Conservation (phyloP, 352 stramenopile species). For the Pythium dissotocum region DNA sequence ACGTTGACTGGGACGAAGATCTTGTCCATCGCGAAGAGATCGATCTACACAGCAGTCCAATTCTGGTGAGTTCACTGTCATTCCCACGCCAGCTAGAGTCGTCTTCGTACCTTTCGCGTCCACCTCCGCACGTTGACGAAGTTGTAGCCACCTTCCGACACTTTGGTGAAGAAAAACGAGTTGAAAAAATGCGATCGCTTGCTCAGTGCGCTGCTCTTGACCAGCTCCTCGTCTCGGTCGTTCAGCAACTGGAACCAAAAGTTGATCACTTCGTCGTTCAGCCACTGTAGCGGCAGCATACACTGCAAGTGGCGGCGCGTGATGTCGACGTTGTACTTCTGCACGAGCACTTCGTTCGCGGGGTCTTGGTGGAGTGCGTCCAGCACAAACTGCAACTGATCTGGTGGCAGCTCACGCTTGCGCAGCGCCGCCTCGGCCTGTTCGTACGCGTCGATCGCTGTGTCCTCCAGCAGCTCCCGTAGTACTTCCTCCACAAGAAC, state of each 20-base stretch:
- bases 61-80: no score
- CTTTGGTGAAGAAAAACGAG: constrained; percentile 86
- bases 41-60: constrained; percentile 36
- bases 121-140: constrained; percentile 82
- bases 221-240: constrained; percentile 64
- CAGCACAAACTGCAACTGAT: constrained; percentile 63
- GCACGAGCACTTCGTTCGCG: constrained; percentile 61
- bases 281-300: constrained; percentile 62
- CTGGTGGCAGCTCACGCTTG: constrained; percentile 56
- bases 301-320: constrained; percentile 73
- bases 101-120: constrained; percentile 57
- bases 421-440: constrained; percentile 46
- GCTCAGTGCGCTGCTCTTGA: constrained; percentile 42
- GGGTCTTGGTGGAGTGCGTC: constrained; percentile 53
- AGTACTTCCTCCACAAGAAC: constrained; percentile 62
- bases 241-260: constrained; percentile 86
- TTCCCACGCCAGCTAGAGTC: no score
- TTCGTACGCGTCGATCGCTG: constrained; percentile 59
- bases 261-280: constrained; percentile 88
- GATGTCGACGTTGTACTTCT: constrained; percentile 86
- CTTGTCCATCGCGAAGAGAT: constrained; percentile 91
- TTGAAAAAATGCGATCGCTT: constrained; percentile 86
- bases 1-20: constrained; percentile 87
- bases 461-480: constrained; percentile 53
- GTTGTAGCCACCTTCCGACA: constrained; percentile 83